phyloP scores from a whole-genome alignment of 495 filamentous ascomycete species.

The Podospora fimiseda region DNA sequence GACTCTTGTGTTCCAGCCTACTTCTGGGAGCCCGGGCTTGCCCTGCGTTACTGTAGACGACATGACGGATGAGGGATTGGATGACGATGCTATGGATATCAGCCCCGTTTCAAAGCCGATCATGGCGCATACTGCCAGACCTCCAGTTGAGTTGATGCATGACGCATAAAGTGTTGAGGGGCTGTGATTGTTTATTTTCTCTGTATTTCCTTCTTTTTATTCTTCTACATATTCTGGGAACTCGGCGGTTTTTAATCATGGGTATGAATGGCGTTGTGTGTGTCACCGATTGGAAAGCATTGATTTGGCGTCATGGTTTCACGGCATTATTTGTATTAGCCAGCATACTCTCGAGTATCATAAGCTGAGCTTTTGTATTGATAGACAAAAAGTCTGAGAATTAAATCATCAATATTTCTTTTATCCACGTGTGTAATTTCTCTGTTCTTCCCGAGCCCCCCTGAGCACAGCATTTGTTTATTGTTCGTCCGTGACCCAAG shows the following conservation, averaged over 20 bases:
- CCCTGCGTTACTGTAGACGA: conserved; percentile 91
- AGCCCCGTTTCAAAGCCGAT: conserved; percentile 45
- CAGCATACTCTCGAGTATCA: too few species aligned
- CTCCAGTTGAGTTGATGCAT: conserved; percentile 87
- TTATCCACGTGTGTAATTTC: too few species aligned
- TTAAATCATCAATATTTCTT: neutral
- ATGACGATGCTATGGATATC: conserved; percentile 32
- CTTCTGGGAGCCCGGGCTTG: conserved; percentile 61
- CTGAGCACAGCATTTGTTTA: too few species aligned
- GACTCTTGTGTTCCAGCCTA: conserved; percentile 44
- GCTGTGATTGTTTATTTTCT: neutral
- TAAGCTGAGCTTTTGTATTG: too few species aligned
- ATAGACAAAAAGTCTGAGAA: neutral
- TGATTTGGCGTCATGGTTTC: neutral
- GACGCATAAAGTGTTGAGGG: conserved; percentile 16
- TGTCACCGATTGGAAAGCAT: neutral
- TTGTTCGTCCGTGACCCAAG: too few species aligned
- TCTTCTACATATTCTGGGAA: neutral
- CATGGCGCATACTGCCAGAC: conserved; percentile 69
- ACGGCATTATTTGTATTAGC: neutral
- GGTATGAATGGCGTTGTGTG: neutral
- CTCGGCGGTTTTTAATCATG: neutral
- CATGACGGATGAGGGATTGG: conserved; percentile 51
- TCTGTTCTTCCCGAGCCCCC: too few species aligned
- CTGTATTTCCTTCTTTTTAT: neutral